Base-by-base conservation (phyloP, 441 rosid genomes). In the Dalechampia spathulata region DNA sequence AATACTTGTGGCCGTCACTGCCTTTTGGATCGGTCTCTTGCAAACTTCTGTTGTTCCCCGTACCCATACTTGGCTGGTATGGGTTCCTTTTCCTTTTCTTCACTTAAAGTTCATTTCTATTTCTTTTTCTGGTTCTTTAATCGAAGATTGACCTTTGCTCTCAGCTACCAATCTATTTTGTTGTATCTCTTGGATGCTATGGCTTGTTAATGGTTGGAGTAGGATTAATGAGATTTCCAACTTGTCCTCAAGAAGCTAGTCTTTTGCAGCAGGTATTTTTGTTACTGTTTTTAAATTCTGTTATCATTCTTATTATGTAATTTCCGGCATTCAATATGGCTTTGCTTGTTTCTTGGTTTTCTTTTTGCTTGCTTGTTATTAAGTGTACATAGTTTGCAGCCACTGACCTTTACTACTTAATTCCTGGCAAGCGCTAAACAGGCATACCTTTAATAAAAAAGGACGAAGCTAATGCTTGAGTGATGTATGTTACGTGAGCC, bases 201-300 rank as follows among this genome's bases (percentile, higher is more conserved):
- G 97, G 95, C 61, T 72, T 93, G 47, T 72, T 93, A 36, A 87
- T 85, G 97, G 97, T 87, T 49, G 99, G 97, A 52, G 65, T 82
- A 22, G 97, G 96, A 25, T 62, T 93, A 43, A 82, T 93, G 78
- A 72, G 57, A n/a, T 93, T 87, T 70, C 97, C 93, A 43, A 85
- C 97, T 17, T 85, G 99, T 62, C 93, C 96, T 25, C 83, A 78
- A 62, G 99, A 93, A 72, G 90, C 96, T 23, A 4, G 73, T 57
- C 77, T 87, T 20, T 68, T 93, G 77, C 96, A 82, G 68, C 78
- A 83, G 90, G 96, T 93, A 67, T 16, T 54, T 60, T 44, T 39
- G 25, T 36, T 20, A n/a, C 28, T 30, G 4, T 4, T 13, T 51
- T 43, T 0, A 9, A 4, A 10, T 58, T 22, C 1, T 21, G 13